Evolutionary conservation across 2,329 filamentous ascomycete genomes (phyloP).

Genomic region (Parastagonospora avenae): DNA sequence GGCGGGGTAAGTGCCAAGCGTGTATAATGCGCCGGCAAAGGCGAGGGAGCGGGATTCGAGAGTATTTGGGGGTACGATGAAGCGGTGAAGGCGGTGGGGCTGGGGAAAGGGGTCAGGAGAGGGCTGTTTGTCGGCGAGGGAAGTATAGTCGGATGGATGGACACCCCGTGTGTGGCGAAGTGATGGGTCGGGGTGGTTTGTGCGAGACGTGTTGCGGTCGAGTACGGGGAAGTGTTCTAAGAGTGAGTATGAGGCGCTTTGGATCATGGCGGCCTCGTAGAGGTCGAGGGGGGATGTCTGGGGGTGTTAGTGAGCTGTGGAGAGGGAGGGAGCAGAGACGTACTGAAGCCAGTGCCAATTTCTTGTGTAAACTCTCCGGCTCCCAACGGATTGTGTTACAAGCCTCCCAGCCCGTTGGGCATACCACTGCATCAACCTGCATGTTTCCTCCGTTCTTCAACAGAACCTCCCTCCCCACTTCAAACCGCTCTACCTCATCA

Average conservation of each 20-base stretch:
- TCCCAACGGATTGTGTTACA: constrained; percentile 57
- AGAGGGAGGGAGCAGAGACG: background rate
- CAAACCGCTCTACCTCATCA: constrained; percentile 59
- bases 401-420: constrained; percentile 63
- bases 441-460: constrained; percentile 55
- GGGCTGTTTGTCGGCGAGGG: no score
- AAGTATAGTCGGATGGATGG: no score
- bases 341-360: constrained; percentile 55
- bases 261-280: constrained; percentile 46
- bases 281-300: constrained; percentile 20
- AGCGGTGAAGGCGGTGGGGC: constrained; percentile 45
- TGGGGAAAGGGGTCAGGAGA: constrained; percentile 13
- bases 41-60: background rate
- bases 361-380: constrained; percentile 48
- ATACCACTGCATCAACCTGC: constrained; percentile 58
- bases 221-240: constrained; percentile 22
- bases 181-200: constrained; percentile 23
- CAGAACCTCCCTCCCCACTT: constrained; percentile 49
- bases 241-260: constrained; percentile 20
- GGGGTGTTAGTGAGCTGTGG: background rate
- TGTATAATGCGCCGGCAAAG: constrained; percentile 38
- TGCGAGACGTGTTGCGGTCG: constrained; percentile 19
- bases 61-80: background rate
- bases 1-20: constrained; percentile 44
- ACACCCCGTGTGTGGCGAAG: constrained; percentile 14